Evolutionary conservation across 179 eudicot genomes (phyloP).

Genomic region (Patellifolia procumbens): DNA sequence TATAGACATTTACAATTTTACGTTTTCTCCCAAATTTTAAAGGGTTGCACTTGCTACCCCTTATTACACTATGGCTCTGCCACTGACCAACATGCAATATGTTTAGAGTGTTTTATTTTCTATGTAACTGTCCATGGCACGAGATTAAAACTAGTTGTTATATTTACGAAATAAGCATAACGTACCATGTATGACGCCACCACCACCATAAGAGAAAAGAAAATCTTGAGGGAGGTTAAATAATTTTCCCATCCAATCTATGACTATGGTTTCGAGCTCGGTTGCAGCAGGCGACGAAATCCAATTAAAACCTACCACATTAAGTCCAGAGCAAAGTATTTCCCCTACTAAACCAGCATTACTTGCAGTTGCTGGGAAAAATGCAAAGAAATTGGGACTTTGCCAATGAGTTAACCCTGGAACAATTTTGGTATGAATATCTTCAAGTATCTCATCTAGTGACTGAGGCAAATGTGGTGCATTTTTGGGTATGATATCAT

Average conservation of each 20-base stretch:
- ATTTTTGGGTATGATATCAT: slow-evolving; percentile 5
- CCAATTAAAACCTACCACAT: slow-evolving; percentile 38
- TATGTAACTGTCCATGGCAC: too few species aligned
- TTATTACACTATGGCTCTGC: too few species aligned
- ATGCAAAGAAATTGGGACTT: slow-evolving; percentile 38
- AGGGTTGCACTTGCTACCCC: too few species aligned
- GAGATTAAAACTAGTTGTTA: too few species aligned
- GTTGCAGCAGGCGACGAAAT: slow-evolving; percentile 37
- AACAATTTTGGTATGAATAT: slow-evolving; percentile 20
- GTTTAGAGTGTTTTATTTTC: too few species aligned
- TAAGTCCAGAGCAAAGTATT: slow-evolving; percentile 28
- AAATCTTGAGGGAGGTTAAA: neutral
- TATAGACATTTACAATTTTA: too few species aligned
- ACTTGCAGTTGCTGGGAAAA: slow-evolving; percentile 35
- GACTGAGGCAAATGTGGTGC: slow-evolving; percentile 25
- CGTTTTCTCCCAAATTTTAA: too few species aligned
- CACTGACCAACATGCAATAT: too few species aligned
- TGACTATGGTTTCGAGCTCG: slow-evolving; percentile 17
- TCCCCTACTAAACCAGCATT: slow-evolving; percentile 34
- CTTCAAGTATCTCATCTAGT: slow-evolving; percentile 21
- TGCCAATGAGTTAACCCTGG: slow-evolving; percentile 43
- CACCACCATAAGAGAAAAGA: neutral
- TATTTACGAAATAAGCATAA: too few species aligned
- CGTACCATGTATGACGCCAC: neutral
- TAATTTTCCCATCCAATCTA: too few species aligned